A percentile compares a stretch with the other conserved stretches of the same genome.
These are phyloP conservation scores for Pseudoturritis turrita DNA, from an alignment of 345 rosid species.

Conservation along the genomic window DNA sequence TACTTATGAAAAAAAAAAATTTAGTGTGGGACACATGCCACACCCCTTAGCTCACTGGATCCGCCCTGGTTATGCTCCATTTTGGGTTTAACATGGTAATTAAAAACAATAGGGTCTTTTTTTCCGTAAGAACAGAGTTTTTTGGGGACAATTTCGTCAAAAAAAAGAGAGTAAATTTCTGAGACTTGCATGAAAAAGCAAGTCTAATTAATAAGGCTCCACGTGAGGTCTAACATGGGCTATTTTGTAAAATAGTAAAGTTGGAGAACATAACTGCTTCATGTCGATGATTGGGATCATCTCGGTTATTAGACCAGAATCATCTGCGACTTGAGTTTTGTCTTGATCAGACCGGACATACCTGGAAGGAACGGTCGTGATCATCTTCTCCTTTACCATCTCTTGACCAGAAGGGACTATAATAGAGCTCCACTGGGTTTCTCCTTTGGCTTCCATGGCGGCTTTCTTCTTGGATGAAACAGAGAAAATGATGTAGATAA, in stretches of 20 bases:
- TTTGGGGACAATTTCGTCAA: neutral
- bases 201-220: neutral
- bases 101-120: neutral
- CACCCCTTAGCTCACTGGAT: too few species aligned
- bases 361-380: constrained; percentile 22
- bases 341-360: constrained; percentile 12
- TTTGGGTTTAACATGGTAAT: neutral
- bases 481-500: neutral
- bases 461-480: neutral
- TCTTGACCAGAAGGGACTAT: constrained; percentile 29
- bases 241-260: neutral
- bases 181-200: neutral
- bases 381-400: constrained; percentile 13
- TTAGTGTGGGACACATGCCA: too few species aligned
- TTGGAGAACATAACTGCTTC: constrained; percentile 2
- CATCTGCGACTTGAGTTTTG: neutral
- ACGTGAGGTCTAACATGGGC: neutral
- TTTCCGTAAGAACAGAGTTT: neutral
- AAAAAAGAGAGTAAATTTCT: neutral
- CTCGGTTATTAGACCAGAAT: neutral
- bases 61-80: too few species aligned
- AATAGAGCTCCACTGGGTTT: constrained; percentile 21
- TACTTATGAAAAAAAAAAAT: too few species aligned
- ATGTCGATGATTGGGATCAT: constrained; percentile 27
- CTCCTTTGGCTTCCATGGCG: constrained; percentile 23